These are phyloP conservation scores for Trapa incisa DNA, from an alignment of 345 rosid species.

Conservation along the genomic window DNA sequence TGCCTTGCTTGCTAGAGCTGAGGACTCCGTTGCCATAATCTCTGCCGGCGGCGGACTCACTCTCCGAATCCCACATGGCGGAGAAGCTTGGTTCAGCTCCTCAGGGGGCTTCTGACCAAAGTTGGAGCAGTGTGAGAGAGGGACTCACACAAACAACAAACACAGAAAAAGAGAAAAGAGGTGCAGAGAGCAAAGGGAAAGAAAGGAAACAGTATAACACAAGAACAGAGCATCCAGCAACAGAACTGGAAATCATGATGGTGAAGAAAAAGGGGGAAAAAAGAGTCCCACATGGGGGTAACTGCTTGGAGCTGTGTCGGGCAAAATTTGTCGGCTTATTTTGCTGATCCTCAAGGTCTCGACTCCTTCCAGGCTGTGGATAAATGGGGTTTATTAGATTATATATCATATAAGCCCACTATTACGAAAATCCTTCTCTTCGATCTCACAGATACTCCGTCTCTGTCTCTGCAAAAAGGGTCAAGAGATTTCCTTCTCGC, in stretches of 20 bases:
- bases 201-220: constrained; percentile 2
- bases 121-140: neutral
- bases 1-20: constrained; percentile 46
- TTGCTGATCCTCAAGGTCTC: constrained; percentile 12
- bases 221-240: constrained; percentile 7
- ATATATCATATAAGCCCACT: neutral
- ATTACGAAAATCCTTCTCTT: neutral
- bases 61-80: constrained; percentile 90
- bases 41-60: constrained; percentile 45
- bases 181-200: neutral
- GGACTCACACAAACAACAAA: no score
- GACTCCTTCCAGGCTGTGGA: constrained; percentile 34
- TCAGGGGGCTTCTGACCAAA: neutral
- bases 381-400: constrained; percentile 22
- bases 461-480: neutral
- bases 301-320: constrained; percentile 27
- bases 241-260: constrained; percentile 1
- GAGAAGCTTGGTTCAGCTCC: neutral
- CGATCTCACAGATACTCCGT: neutral
- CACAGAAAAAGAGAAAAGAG: no score
- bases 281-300: constrained; percentile 48
- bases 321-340: constrained; percentile 32
- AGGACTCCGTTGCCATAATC: constrained; percentile 68
- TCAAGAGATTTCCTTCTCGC: neutral
- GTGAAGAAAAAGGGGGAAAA: constrained; percentile 5